Base-by-base conservation (phyloP, 78 protist genomes). In the Carpediemonas membranifera region DNA sequence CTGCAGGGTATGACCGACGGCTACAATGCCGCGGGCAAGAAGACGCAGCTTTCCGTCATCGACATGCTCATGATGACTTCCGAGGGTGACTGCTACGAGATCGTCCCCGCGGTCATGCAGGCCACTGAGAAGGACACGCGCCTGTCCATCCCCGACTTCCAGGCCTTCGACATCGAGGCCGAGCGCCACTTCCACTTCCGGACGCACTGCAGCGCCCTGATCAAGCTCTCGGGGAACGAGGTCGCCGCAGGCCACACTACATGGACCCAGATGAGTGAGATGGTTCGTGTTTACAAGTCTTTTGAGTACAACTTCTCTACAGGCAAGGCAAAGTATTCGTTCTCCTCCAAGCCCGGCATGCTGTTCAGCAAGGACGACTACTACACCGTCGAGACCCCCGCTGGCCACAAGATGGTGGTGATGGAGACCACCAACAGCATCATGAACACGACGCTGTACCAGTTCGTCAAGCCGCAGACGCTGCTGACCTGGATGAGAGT, bases 161-260 rank as follows among this genome's bases (percentile, higher is more conserved):
- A 13, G 3, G 0, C 71, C 33, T 67, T 82, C 44, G 62, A 78
- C 55, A 61, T 37, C 64, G 57, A 52, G 57, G 83, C 79, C 30
- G 85, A 70, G 41, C 36, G 69, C 59, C 2, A 14, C 41, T 21
- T 41, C 59, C 2, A 0, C 37, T 9, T 3, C 39, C 65, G 60
- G 36, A 69, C 79, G 25, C 82, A 79, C 59, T 83, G 88, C 70
- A 69, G 79, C 13, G 66, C 79, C 1, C 55, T 83, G 24, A 37
- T 79, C 59, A 79, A 79, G 68, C n/a, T 80, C 43, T n/a, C n/a
- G n/a, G n/a, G n/a, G n/a, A n/a, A n/a, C n/a, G n/a, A n/a, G n/a
- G n/a, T n/a, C n/a, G n/a, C n/a, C n/a, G n/a, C n/a, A 37, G 82
- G 83, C 30, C 85, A 84, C 57, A 59, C 76, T 9, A 60, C 80